Base-by-base conservation (phyloP, 1,284 basidiomycete genomes). In the Wallemia ichthyophaga region DNA sequence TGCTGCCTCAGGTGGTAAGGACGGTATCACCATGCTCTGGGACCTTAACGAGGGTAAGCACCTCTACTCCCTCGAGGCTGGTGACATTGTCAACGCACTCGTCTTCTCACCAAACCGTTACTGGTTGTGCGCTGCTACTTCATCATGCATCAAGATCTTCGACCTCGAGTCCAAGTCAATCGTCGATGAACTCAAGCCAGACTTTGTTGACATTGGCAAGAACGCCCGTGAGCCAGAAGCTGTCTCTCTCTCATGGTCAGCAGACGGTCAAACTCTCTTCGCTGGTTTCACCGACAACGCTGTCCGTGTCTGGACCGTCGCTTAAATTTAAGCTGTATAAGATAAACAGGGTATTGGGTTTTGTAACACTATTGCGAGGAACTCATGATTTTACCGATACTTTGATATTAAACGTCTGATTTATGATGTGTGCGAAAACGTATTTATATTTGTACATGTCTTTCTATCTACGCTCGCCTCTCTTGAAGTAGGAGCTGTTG, bases 1-100 rank as follows among this genome's bases (percentile, higher is more conserved):
- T 68, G 92, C 92, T 69, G 94, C 94, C 59, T 98, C 94, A 57
- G 94, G 94, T 70, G 94, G 94, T 68, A 96, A 96, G 76, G 94
- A 99, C 72, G 88, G 88, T 64, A 92, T 98, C 74, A 95, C 91
- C 71, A 99, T 99, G 94, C 85, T 99, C 64, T 99, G 92, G 94
- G 94, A 99, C 73, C 77, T 99, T 67, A 96, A 96, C 74, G 94
- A 98, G 76, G 91, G 89, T 78, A 98, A 98, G 78, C 92, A 98
- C 80, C 82, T 99, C 68, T 99, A 99, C 81, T 95, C 89, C 62
- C 84, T 99, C 64, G 94, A 98, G 74, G 94, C 94, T 60, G 91
- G 91, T 65, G 88, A 99, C 73, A 78, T 89, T 66, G 89, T 99
- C 80, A 98, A 98, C 72, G 88, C 94, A 62, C 85, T 99, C 65